Base-by-base conservation (phyloP, 202 grass and related monocot genomes). In the Bolboschoenoplectus hybrid region DNA sequence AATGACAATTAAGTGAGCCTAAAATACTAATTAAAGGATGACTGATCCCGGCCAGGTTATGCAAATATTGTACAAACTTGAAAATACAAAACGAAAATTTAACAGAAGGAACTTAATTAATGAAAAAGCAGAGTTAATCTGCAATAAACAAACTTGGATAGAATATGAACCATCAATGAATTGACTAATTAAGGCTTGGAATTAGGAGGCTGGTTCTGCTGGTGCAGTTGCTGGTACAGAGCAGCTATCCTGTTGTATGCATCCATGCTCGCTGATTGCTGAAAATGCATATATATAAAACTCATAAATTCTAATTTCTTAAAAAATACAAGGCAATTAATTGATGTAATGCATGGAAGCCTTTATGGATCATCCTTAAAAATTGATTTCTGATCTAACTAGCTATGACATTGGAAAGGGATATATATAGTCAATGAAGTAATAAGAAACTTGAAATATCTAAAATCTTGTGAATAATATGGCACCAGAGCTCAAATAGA, bases 231-330 rank as follows among this genome's bases (percentile, higher is more conserved):
- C 83, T 96, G 91, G 64, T 87, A 92, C 85, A 92, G 6, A 50
- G 89, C 85, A 46, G 89, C 66, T 88, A 96, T 92, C 86, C 61
- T 85, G 85, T 19, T 91, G 90, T 92, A 96, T 84, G 91, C 93
- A 80, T 99, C 97, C 85, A 92, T 90, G 85, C 82, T 71, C 66
- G 75, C 81, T 47, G 74, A 85, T 84, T 89, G 90, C 88, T 86
- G 86, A 49, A 82, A 72, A 72, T 81, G 10, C 6, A 84, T 57
- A 2, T 32, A 35, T 61, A 61, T 14, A 58, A 16, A 84, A 84
- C 32, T 49, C 40, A 10, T 81, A 81, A 20, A 38, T 67, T 36
- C 3, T 52, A 38, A 40, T 70, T 84, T 45, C 9, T 36, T 47
- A 67, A 20, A 56, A 56, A 19, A 61, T 19, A 36, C 12, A 57